Conservation (phyloP, 1,139 yeast genomes). For the Yamadazyma membranifaciens region DNA sequence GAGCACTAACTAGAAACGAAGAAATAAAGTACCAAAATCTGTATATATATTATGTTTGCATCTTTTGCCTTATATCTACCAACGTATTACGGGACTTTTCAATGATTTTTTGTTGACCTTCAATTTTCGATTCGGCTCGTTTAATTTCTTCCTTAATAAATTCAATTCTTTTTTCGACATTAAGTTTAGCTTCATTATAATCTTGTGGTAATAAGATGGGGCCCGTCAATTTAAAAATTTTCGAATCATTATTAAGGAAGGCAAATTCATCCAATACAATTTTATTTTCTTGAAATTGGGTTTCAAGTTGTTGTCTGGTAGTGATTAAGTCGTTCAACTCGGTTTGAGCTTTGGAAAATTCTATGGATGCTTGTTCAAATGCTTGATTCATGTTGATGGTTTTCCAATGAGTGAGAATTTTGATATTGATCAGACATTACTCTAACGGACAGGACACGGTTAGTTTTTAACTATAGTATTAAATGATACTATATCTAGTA, state of each 20-base stretch:
- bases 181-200: slow-evolving; percentile 70
- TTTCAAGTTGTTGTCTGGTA: slow-evolving; percentile 69
- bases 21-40: slow-evolving; percentile 1
- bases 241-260: slow-evolving; percentile 55
- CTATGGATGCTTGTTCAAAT: slow-evolving; percentile 41
- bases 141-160: slow-evolving; percentile 77
- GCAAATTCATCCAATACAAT: slow-evolving; percentile 85
- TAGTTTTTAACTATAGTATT: too few species aligned
- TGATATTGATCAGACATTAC: neutral
- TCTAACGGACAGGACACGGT: too few species aligned
- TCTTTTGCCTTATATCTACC: slow-evolving; percentile 38
- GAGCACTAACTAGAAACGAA: neutral
- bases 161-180: slow-evolving; percentile 85
- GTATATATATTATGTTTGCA: slow-evolving; percentile 7
- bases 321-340: slow-evolving; percentile 47
- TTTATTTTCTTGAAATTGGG: slow-evolving; percentile 85
- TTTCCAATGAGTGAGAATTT: neutral
- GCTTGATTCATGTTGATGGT: slow-evolving; percentile 21
- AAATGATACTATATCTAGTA: too few species aligned
- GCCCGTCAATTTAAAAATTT: slow-evolving; percentile 86
- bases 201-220: slow-evolving; percentile 92
- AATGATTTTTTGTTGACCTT: slow-evolving; percentile 48
- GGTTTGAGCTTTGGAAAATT: slow-evolving; percentile 36
- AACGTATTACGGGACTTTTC: slow-evolving; percentile 51
- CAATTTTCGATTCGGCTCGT: slow-evolving; percentile 61